A percentile compares a stretch with the other conserved stretches of the same genome.
These are phyloP conservation scores for Zasmidium cellare DNA, from an alignment of 2,329 filamentous ascomycete genomes.

Conservation along the genomic window DNA sequence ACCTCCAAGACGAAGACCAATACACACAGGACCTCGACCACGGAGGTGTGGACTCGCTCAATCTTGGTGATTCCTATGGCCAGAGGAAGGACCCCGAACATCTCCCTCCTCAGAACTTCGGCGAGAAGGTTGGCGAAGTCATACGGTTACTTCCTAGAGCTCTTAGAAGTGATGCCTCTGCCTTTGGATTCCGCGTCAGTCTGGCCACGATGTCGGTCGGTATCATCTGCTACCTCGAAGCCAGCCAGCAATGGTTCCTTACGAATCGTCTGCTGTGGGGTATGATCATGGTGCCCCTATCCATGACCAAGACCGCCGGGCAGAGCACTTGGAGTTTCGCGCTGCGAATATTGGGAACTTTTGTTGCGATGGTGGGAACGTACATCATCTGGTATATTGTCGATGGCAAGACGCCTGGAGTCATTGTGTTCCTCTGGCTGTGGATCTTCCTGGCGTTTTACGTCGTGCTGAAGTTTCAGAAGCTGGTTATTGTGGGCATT, in stretches of 20 bases:
- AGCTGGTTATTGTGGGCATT: slow-evolving; percentile 62
- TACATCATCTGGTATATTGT: slow-evolving; percentile 77
- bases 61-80: slow-evolving; percentile 64
- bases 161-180: slow-evolving; percentile 63
- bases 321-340: slow-evolving; percentile 68
- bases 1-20: slow-evolving; percentile 56
- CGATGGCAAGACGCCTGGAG: slow-evolving; percentile 59
- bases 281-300: slow-evolving; percentile 70
- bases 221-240: slow-evolving; percentile 64
- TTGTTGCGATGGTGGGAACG: slow-evolving; percentile 62
- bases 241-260: slow-evolving; percentile 66
- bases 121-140: slow-evolving; percentile 62
- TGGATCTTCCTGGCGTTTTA: slow-evolving; percentile 65
- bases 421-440: slow-evolving; percentile 69
- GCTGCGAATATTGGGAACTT: slow-evolving; percentile 66
- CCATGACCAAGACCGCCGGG: slow-evolving; percentile 68
- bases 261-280: slow-evolving; percentile 73
- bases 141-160: slow-evolving; percentile 60
- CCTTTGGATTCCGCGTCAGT: slow-evolving; percentile 70
- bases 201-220: slow-evolving; percentile 72
- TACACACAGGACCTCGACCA: slow-evolving; percentile 60
- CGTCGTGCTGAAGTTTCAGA: slow-evolving; percentile 66
- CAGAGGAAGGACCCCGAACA: slow-evolving; percentile 71
- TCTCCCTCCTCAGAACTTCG: slow-evolving; percentile 60
- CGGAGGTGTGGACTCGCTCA: slow-evolving; percentile 56